These are phyloP conservation scores for Plantago major DNA, from an alignment of 257 asterid species.

Conservation along the genomic window DNA sequence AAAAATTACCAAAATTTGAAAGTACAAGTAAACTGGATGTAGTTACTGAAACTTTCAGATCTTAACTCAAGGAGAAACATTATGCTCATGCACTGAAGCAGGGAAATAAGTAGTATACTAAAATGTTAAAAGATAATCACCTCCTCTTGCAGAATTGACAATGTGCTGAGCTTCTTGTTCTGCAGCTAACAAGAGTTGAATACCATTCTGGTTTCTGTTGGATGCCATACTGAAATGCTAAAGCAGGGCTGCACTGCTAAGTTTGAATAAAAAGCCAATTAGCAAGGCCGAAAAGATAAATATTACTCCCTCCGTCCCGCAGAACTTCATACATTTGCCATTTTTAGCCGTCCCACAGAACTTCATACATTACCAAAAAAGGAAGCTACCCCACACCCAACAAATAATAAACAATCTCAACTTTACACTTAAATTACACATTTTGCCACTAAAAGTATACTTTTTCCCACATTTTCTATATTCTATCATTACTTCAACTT, in stretches of 20 bases:
- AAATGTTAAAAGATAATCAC: conserved; percentile 23
- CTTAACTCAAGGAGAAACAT: neutral
- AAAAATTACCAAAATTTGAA: neutral
- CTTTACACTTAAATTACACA: too few relatives aligned
- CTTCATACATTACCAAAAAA: too few relatives aligned
- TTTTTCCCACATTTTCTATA: too few relatives aligned
- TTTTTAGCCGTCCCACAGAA: too few relatives aligned
- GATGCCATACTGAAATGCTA: conserved; percentile 34
- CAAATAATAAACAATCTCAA: too few relatives aligned
- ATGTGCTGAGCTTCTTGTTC: conserved; percentile 63
- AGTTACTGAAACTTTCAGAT: neutral
- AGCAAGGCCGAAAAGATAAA: neutral
- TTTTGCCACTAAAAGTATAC: too few relatives aligned
- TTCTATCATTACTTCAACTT: too few relatives aligned
- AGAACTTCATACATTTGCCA: too few relatives aligned
- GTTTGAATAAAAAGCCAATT: conserved; percentile 9
- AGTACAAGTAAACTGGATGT: conserved; percentile 1
- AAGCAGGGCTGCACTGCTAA: conserved; percentile 23
- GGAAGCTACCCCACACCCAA: too few relatives aligned
- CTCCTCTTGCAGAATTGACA: conserved; percentile 52
- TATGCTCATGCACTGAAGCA: neutral
- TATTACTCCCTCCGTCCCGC: too few relatives aligned
- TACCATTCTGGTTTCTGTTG: conserved; percentile 49
- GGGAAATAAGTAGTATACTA: conserved; percentile 10
- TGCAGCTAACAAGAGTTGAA: conserved; percentile 52